Percentiles rank a stretch among this genome's conserved stretches.
These are phyloP conservation scores for Coemansia sp. DNA, from an alignment of 192 early-diverging fungal genomes.

Conservation along the genomic window DNA sequence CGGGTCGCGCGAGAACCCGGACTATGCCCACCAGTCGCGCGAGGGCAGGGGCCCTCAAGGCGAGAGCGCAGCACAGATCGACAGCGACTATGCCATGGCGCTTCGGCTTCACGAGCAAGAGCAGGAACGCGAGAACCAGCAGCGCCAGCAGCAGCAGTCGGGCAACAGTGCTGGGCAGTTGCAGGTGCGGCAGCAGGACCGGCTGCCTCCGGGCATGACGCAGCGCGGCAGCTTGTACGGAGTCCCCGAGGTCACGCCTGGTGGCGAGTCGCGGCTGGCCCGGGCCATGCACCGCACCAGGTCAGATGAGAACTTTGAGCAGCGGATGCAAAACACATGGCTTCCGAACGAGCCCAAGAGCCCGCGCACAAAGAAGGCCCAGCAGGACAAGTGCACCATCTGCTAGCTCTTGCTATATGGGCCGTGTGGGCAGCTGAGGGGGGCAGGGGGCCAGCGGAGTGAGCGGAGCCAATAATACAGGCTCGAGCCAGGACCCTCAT, in stretches of 20 bases:
- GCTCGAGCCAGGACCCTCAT: too few species aligned
- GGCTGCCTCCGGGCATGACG: slow-evolving; percentile 32
- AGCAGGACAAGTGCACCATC: slow-evolving; percentile 10
- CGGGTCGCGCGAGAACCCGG: slow-evolving; percentile 2
- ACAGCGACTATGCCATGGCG: slow-evolving; percentile 48
- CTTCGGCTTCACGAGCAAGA: slow-evolving; percentile 44
- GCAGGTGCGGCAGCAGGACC: slow-evolving; percentile 32
- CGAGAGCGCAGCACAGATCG: slow-evolving; percentile 17
- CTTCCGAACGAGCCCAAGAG: slow-evolving; percentile 14
- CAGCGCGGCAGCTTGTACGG: slow-evolving; percentile 20
- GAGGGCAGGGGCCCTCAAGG: neutral
- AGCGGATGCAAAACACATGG: slow-evolving; percentile 19
- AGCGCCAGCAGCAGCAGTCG: neutral
- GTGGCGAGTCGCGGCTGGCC: slow-evolving; percentile 5
- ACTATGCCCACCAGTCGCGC: slow-evolving; percentile 17
- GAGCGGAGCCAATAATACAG: too few species aligned
- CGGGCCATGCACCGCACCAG: slow-evolving; percentile 5
- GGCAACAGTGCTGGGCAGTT: neutral
- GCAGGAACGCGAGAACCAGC: slow-evolving; percentile 30
- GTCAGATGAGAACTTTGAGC: slow-evolving; percentile 27
- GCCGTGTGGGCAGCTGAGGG: neutral
- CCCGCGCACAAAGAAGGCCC: neutral
- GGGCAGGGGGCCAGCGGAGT: too few species aligned
- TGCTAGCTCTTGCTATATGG: neutral
- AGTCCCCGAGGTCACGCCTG: slow-evolving; percentile 22